These are phyloP conservation scores for Rhodamnia argentea DNA, from an alignment of 345 rosid species.

Conservation along the genomic window DNA sequence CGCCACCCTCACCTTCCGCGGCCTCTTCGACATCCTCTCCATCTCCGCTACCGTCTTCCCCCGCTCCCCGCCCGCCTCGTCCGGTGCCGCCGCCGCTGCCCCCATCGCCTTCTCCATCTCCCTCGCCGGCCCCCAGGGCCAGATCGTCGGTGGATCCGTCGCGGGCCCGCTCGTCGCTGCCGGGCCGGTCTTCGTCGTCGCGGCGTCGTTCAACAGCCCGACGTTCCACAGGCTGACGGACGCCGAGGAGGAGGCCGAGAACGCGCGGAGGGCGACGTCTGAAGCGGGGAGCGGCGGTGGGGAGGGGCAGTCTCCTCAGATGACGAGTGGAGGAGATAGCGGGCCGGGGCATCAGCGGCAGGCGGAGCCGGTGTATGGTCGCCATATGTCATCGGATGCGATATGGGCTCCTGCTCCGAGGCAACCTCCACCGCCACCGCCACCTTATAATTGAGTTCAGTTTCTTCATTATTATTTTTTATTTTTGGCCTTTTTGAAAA, in stretches of 20 bases:
- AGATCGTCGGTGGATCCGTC: slow-evolving; percentile 82
- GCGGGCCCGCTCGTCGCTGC: slow-evolving; percentile 66
- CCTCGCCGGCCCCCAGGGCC: slow-evolving; percentile 89
- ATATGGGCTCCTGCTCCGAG: slow-evolving; percentile 1
- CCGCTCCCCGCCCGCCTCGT: slow-evolving; percentile 18
- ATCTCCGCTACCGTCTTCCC: slow-evolving; percentile 76
- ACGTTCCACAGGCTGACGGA: slow-evolving; percentile 46
- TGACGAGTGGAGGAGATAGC: slow-evolving; percentile 32
- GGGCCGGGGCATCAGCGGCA: neutral
- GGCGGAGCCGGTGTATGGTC: neutral
- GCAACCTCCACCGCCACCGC: neutral
- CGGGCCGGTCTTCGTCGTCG: slow-evolving; percentile 60
- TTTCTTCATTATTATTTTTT: neutral
- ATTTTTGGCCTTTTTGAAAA: neutral
- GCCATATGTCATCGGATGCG: neutral
- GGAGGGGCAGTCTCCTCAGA: slow-evolving; percentile 46
- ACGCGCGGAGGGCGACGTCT: slow-evolving; percentile 26
- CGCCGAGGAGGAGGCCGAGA: slow-evolving; percentile 24
- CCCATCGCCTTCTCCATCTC: slow-evolving; percentile 58
- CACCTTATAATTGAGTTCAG: neutral
- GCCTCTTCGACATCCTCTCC: slow-evolving; percentile 78
- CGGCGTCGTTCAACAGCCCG: slow-evolving; percentile 71
- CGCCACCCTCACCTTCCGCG: slow-evolving; percentile 74
- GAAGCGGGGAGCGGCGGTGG: slow-evolving; percentile 16
- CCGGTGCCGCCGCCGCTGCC: slow-evolving; percentile 9